These are phyloP conservation scores for Trichoderma sp. DNA, from an alignment of 2,329 filamentous ascomycete genomes.

Conservation along the genomic window DNA sequence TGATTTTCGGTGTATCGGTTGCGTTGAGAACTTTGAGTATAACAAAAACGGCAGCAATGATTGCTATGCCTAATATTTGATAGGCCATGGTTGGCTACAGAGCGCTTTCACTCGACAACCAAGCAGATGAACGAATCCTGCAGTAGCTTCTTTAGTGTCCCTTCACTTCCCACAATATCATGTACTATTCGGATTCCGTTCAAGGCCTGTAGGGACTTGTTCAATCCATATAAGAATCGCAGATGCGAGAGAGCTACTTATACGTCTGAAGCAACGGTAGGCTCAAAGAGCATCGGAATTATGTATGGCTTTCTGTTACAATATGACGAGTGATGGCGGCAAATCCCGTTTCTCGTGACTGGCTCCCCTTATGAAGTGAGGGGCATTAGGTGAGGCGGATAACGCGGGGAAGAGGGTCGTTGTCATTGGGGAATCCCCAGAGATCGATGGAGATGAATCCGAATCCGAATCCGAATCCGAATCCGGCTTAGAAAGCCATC, in stretches of 20 bases:
- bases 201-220: neutral
- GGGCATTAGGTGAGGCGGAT: neutral
- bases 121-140: neutral
- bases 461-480: constrained; percentile 4
- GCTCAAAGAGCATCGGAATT: neutral
- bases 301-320: neutral
- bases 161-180: neutral
- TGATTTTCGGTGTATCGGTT: constrained; percentile 59
- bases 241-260: neutral
- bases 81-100: constrained; percentile 23
- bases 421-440: neutral
- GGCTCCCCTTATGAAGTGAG: neutral
- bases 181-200: neutral
- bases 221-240: neutral
- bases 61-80: constrained; percentile 21
- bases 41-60: constrained; percentile 23
- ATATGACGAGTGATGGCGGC: neutral
- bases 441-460: neutral
- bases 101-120: neutral
- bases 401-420: constrained; percentile 2
- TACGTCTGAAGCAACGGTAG: neutral
- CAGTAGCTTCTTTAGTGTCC: neutral
- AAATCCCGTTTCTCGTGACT: neutral
- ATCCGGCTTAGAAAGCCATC: neutral
- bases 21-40: constrained; percentile 36